Evolutionary conservation across 2,329 filamentous ascomycete species (phyloP).

Genomic region (Dothideomycetidae sp.): DNA sequence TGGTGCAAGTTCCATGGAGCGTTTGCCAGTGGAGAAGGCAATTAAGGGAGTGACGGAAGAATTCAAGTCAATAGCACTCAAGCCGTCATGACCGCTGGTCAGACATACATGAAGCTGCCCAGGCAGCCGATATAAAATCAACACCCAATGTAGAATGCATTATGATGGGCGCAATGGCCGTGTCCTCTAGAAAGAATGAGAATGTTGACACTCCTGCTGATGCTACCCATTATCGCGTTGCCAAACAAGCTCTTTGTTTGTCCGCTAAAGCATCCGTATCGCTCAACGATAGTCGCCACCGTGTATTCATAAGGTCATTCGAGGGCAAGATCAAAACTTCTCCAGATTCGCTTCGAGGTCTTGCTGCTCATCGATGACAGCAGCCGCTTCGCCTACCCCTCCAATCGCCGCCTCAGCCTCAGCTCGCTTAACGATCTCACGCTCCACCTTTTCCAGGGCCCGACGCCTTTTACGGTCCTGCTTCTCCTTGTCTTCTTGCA

Average conservation of each 20-base stretch:
- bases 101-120: no score
- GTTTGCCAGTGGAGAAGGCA: conserved; percentile 52
- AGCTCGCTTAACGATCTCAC: conserved; percentile 11
- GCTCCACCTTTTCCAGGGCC: conserved; percentile 19
- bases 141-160: no score
- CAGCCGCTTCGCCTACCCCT: conserved; percentile 28
- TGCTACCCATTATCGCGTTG: no score
- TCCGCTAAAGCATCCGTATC: no score
- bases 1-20: conserved; percentile 56
- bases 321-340: no score
- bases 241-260: no score
- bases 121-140: no score
- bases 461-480: conserved; percentile 29
- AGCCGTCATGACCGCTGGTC: conserved; percentile 3
- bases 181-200: no score
- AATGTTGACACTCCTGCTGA: no score
- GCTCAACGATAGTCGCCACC: no score
- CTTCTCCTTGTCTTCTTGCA: conserved; percentile 34
- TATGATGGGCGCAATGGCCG: no score
- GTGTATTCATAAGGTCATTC: no score
- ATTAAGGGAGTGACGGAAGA: conserved; percentile 43
- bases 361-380: conserved; percentile 20
- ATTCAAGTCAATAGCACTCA: conserved; percentile 31
- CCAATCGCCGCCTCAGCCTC: conserved; percentile 23
- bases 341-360: conserved; percentile 14